These are phyloP conservation scores for Talaromyces nanjingensis DNA, from an alignment of 495 filamentous ascomycete species.

Conservation along the genomic window DNA sequence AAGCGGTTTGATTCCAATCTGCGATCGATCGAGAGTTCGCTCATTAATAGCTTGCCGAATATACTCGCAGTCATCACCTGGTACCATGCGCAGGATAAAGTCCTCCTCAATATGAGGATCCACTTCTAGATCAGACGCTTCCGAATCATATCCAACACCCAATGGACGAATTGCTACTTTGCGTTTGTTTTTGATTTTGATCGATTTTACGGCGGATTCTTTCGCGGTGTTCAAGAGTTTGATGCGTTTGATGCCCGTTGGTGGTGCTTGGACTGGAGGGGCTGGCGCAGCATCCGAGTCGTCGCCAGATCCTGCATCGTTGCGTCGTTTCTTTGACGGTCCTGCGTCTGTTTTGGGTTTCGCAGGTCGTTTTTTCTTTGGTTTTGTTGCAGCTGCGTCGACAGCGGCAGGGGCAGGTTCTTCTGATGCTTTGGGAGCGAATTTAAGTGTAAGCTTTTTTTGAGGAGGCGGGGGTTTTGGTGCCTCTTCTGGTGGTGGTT, in stretches of 20 bases:
- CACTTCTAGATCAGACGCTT: conserved; percentile 79
- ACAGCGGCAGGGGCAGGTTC: conserved; percentile 22
- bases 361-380: conserved; percentile 35
- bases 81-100: conserved; percentile 81
- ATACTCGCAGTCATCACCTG: conserved; percentile 78
- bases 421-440: conserved; percentile 29
- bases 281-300: conserved; percentile 19
- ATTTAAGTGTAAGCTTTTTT: conserved; percentile 47
- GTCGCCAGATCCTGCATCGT: conserved; percentile 20
- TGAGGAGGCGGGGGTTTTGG: conserved; percentile 15
- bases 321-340: conserved; percentile 36
- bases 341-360: conserved; percentile 7
- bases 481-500: conserved; percentile 20
- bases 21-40: conserved; percentile 59
- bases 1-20: conserved; percentile 72
- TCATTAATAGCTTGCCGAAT: conserved; percentile 64
- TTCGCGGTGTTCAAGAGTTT: conserved; percentile 36
- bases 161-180: conserved; percentile 54
- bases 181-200: conserved; percentile 52
- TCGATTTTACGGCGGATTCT: conserved; percentile 35
- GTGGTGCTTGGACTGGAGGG: conserved; percentile 5
- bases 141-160: conserved; percentile 94
- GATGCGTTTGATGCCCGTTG: conserved; percentile 34
- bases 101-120: conserved; percentile 85
- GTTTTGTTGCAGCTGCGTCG: conserved; percentile 15